Evolutionary conservation across 2,329 filamentous ascomycete genomes (phyloP), one percentile per base, ranked within the genome.

Genomic region (Fusarium sp.): DNA sequence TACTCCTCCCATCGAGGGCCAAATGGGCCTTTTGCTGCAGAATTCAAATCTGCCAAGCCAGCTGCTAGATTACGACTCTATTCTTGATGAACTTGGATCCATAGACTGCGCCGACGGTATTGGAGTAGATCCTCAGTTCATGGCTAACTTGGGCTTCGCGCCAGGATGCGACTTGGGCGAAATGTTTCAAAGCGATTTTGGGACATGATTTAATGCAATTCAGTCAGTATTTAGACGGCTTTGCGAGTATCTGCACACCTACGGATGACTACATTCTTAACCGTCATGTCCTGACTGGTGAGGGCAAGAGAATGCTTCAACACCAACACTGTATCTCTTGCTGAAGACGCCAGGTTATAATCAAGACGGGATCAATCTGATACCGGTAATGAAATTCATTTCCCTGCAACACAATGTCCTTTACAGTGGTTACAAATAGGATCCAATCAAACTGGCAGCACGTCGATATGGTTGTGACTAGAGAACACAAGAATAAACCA

Each of bases 71-170:
- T 82, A 83, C 63, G 81, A 83, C 46, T 78, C 80, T 3, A 78
- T 83, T n/a, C 69, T 83, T 39, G 80, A 83, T 49, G 81, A 83
- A 49, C 74, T 84, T 25, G 79, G 79, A 15, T 80, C 80, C n/a
- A 78, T 82, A 36, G 80, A 83, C 55, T 79, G 77, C 61, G 74
- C 75, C 1, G 80, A 82, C 49, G 75, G 77, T 32, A 73, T 84
- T 39, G 82, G 84, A 23, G 78, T 80, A 11, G 84, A 88, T 61
- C 79, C 84, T 2, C 84, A 87, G 60, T 88, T 89, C 66, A 87
- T 89, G 85, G 80, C 84, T 39, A 89, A 89, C 64, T 76, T 89
- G 17, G 87, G 87, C 0, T 88, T 88, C 69, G 84, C 82, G 2
- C 86, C 86, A 0, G 86, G 86, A 23, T 82, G 83, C 31, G 85